Evolutionary conservation across 2,329 filamentous ascomycete genomes (phyloP), one percentile per base, ranked within the genome.

Genomic region (Ambrosiella cleistominuta): DNA sequence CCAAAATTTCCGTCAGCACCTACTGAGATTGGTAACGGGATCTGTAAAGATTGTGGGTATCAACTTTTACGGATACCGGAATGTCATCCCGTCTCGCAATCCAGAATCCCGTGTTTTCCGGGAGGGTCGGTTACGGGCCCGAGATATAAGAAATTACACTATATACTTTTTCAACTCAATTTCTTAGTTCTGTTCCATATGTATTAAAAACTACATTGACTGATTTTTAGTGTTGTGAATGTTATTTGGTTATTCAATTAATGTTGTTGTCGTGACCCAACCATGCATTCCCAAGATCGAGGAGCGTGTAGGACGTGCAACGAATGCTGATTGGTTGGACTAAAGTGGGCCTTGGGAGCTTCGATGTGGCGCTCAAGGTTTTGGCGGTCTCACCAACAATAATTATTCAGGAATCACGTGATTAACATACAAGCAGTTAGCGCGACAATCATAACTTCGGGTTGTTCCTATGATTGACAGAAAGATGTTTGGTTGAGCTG

Each of bases 251-350:
- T 11, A 40, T 27, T 39, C n/a, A 17, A 7, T 17, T 40, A 9
- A 49, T 57, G 9, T 37, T 50, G 9, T 36, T 35, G 52, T 51
- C 52, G 52, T 55, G 35, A 45, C 40, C 45, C 45, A 49, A 36
- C 38, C 52, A 49, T 61, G 59, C 59, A 56, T 58, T 56, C 15
- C 50, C 37, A 50, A 61, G 59, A 42, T 39, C 59, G 59, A 57
- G 56, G 59, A 58, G 59, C 47, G 45, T 58, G 59, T 57, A 61
- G 59, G 59, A 61, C 53, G 56, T 54, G 52, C 39, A 51, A 44
- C 56, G 19, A 38, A 56, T 35, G 56, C 52, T 61, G 56, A 61
- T 61, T 61, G 59, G 59, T 47, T 58, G 56, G 13, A 50, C 17
- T n/a, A 58, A 61, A 61, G 54, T 45, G 54, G 59, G 52, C 17